phyloP scores from a whole-genome alignment of 75 land plant genomes.

The Selaginella tamariscina region DNA sequence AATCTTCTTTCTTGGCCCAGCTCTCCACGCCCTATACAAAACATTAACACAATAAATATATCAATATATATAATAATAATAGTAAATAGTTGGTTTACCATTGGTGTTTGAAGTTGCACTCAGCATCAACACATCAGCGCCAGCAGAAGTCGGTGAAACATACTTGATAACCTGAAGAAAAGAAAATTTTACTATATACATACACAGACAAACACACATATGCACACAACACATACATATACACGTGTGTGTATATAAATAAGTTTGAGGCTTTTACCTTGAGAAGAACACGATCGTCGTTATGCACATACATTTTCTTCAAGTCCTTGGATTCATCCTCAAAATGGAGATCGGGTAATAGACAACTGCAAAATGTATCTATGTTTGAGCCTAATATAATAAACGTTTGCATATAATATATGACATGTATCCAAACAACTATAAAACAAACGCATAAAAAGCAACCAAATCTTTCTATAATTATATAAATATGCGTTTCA shows the following conservation, averaged over 20 bases:
- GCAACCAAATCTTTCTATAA: too few species aligned
- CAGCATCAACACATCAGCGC: constrained; percentile 62
- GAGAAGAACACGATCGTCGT: constrained; percentile 74
- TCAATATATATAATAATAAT: neutral
- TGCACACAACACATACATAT: too few species aligned
- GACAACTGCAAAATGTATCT: neutral
- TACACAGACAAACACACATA: too few species aligned
- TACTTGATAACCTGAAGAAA: constrained; percentile 43
- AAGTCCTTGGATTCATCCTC: constrained; percentile 17
- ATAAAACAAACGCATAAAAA: too few species aligned
- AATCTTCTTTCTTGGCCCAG: constrained; percentile 51
- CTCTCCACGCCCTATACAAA: constrained; percentile 21
- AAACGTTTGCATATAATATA: too few species aligned
- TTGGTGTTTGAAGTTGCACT: constrained; percentile 58
- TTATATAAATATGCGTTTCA: too few species aligned
- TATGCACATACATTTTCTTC: constrained; percentile 32
- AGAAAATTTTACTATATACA: neutral
- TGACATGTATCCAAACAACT: too few species aligned
- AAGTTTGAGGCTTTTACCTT: constrained; percentile 45
- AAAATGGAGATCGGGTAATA: neutral
- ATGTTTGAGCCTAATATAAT: too few species aligned
- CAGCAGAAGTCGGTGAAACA: constrained; percentile 59
- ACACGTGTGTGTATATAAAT: too few species aligned
- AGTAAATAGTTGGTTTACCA: too few species aligned
- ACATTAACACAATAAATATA: neutral